Evolutionary conservation across 257 asterid species (phyloP).

Genomic region (Osmanthus fragrans): DNA sequence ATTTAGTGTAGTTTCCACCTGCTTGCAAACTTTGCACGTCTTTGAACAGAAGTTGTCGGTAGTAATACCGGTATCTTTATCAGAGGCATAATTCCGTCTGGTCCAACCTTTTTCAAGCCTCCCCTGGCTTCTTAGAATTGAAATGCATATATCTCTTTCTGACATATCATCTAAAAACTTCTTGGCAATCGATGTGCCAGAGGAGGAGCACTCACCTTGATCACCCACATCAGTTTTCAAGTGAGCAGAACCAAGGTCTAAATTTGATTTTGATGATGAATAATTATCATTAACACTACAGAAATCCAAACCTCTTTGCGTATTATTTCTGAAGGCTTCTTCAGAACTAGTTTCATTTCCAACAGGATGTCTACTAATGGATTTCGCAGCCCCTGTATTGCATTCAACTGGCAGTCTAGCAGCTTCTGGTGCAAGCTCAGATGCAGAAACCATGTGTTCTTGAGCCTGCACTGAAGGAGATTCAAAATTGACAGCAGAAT

Average conservation of each 20-base stretch:
- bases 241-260: slow-evolving; percentile 45
- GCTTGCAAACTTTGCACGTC: slow-evolving; percentile 62
- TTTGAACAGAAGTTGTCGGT: slow-evolving; percentile 42
- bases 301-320: slow-evolving; percentile 37
- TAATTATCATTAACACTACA: slow-evolving; percentile 45
- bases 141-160: slow-evolving; percentile 60
- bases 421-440: slow-evolving; percentile 37
- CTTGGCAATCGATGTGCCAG: slow-evolving; percentile 53
- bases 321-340: slow-evolving; percentile 43
- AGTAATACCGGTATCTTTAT: slow-evolving; percentile 24
- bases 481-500: slow-evolving; percentile 49
- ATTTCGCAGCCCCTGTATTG: slow-evolving; percentile 33
- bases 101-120: slow-evolving; percentile 41
- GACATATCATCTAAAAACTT: slow-evolving; percentile 48
- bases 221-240: slow-evolving; percentile 47
- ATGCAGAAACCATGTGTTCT: slow-evolving; percentile 33
- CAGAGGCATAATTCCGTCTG: slow-evolving; percentile 31
- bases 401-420: slow-evolving; percentile 23
- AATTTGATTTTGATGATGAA: slow-evolving; percentile 68
- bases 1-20: slow-evolving; percentile 47
- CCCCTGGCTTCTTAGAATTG: slow-evolving; percentile 62
- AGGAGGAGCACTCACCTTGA: slow-evolving; percentile 71
- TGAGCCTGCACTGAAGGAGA: slow-evolving; percentile 38
- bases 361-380: slow-evolving; percentile 39
- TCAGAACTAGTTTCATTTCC: slow-evolving; percentile 40